Evolutionary conservation across 2,329 filamentous ascomycete genomes (phyloP), one percentile per base, ranked within the genome.

Genomic region (Calonectria montana): DNA sequence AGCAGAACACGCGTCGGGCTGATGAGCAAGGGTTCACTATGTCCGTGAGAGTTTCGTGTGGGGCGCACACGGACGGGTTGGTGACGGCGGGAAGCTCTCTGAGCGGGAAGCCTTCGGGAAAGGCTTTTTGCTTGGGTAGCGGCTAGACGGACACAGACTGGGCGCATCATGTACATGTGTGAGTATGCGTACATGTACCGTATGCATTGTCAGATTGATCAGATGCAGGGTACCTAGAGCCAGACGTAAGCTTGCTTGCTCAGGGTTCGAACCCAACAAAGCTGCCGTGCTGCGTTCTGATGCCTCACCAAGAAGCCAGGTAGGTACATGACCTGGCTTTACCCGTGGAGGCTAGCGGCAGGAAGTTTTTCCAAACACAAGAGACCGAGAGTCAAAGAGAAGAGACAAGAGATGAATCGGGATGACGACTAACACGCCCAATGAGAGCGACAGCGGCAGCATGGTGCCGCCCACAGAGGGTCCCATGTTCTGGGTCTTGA

Each of bases 1-100:
- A 64, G 21, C 25, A 68, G 61, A 31, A 69, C 75, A 70, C 71
- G 73, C 70, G 69, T 69, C 69, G 55, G 59, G 21, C 61, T 69
- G 50, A 61, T 69, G 50, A 66, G 53, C 63, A 63, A 62, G 68
- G 63, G 68, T 73, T 73, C 70, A 48, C 57, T 75, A 55, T 61
- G 59, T 71, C 66, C 73, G 68, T 57, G 53, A 63, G 43, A 70
- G 55, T 45, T 57, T 41, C 69, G 50, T 48, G 69, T 70, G 74
- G 75, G 76, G 76, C 69, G 47, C 63, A 21, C 62, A 67, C 68
- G 48, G 45, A 50, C 53, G 53, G 61, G 35, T 59, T 67, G 29
- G 50, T 67, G 65, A 67, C 65, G 35, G 66, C 66, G 66, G 57
- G 57, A 67, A 64, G 57, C 27, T 57, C 63, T 65, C 27, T 62